Percentiles rank a stretch among this genome's conserved stretches.
These are phyloP conservation scores for Nitzschia sp. DNA, from an alignment of 108 stramenopile species.

Conservation along the genomic window DNA sequence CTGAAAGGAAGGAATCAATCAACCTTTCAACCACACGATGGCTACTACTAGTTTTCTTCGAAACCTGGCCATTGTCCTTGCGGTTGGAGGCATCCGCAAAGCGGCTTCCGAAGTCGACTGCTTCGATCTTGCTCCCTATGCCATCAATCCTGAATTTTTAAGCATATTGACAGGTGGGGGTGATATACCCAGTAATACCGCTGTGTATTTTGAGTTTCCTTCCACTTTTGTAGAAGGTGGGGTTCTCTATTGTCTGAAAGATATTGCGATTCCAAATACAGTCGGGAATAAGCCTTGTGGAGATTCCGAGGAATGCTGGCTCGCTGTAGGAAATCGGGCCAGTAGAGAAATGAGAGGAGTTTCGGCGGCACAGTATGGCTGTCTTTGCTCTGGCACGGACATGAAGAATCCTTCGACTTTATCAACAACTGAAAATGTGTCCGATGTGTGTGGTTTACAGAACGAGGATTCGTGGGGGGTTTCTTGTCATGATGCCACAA, in stretches of 20 bases:
- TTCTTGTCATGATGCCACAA: background rate
- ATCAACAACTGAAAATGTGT: no score
- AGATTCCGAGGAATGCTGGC: background rate
- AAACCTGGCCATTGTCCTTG: no score
- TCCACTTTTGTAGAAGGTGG: background rate
- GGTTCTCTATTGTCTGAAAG: background rate
- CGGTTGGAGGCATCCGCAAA: background rate
- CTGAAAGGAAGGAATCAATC: no score
- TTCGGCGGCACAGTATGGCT: background rate
- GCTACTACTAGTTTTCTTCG: no score
- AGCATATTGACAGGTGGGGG: background rate
- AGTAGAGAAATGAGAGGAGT: background rate
- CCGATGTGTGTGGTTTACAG: background rate
- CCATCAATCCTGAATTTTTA: background rate
- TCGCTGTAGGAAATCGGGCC: background rate
- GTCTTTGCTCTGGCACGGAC: background rate
- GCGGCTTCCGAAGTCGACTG: background rate
- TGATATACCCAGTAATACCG: background rate
- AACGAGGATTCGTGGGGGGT: background rate
- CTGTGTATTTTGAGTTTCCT: conserved; percentile 7
- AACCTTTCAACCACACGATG: no score
- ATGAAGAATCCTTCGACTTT: background rate
- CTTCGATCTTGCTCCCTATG: conserved; percentile 1
- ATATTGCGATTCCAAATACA: background rate
- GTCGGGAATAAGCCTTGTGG: background rate